Evolutionary conservation across 2,329 filamentous ascomycete genomes (phyloP).

Genomic region (Pezicula neosporulosa): DNA sequence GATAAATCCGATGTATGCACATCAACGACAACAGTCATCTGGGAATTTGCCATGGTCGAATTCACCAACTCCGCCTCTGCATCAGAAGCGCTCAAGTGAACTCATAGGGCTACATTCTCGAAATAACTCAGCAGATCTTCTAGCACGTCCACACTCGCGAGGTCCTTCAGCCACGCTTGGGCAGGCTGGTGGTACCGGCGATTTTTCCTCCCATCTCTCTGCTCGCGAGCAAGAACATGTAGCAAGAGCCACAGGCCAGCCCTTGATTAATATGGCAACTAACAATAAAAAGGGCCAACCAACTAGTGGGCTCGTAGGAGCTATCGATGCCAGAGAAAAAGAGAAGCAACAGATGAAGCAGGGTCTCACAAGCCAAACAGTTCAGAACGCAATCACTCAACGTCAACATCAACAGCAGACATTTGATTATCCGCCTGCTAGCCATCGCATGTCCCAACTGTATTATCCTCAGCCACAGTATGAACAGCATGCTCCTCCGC

Average conservation of each 20-base stretch:
- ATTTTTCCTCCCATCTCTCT: constrained; percentile 62
- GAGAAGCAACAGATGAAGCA: constrained; percentile 71
- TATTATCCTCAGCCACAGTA: constrained; percentile 22
- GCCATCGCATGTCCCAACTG: constrained; percentile 16
- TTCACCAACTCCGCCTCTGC: constrained; percentile 38
- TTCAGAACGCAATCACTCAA: constrained; percentile 70
- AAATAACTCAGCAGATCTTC: constrained; percentile 43
- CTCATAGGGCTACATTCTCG: constrained; percentile 38
- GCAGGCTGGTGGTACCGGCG: constrained; percentile 28
- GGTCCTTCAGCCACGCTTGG: constrained; percentile 43
- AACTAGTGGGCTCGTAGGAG: constrained; percentile 67
- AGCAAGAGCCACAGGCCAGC: constrained; percentile 75
- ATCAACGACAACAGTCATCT: constrained; percentile 55
- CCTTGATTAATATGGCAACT: constrained; percentile 60
- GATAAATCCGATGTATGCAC: constrained; percentile 52
- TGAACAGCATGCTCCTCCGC: constrained; percentile 10
- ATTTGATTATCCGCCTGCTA: constrained; percentile 11
- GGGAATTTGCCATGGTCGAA: constrained; percentile 41
- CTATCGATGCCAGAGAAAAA: constrained; percentile 75
- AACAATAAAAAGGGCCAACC: constrained; percentile 29
- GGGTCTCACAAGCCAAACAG: constrained; percentile 64
- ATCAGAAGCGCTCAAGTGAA: constrained; percentile 42
- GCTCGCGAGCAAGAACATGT: constrained; percentile 87
- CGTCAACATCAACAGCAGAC: constrained; percentile 41
- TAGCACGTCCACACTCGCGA: constrained; percentile 54